These are phyloP conservation scores for Acacia crassicarpa DNA, from an alignment of 306 rosid genomes.

Conservation along the genomic window DNA sequence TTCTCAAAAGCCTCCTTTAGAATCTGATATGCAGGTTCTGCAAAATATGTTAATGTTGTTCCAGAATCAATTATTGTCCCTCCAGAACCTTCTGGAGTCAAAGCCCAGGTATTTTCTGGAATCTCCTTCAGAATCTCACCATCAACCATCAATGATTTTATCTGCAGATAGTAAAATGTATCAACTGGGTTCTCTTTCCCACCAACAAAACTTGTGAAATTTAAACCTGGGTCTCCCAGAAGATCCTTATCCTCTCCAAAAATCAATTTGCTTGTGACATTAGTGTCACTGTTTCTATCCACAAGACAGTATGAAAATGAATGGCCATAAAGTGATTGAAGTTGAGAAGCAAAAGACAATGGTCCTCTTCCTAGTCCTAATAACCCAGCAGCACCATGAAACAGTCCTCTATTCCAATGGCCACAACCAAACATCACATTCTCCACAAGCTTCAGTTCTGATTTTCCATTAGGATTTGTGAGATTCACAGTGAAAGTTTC, in stretches of 20 bases:
- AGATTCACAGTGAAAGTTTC: constrained; percentile 82
- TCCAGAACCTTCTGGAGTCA: constrained; percentile 59
- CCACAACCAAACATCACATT: constrained; percentile 91
- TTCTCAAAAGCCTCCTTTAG: constrained; percentile 64
- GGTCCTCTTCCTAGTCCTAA: constrained; percentile 86
- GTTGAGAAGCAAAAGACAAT: constrained; percentile 83
- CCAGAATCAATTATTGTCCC: constrained; percentile 92
- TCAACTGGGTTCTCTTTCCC: constrained; percentile 71
- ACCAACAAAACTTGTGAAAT: constrained; percentile 65
- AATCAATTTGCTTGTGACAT: constrained; percentile 76
- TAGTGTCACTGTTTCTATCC: constrained; percentile 67
- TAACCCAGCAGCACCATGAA: constrained; percentile 86
- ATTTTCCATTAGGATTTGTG: constrained; percentile 43
- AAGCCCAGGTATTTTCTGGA: constrained; percentile 62
- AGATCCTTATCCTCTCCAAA: constrained; percentile 74
- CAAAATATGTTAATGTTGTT: constrained; percentile 76
- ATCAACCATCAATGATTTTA: constrained; percentile 64
- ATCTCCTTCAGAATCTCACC: constrained; percentile 55
- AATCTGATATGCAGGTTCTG: constrained; percentile 66
- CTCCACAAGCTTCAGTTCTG: constrained; percentile 53
- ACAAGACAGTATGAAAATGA: constrained; percentile 88
- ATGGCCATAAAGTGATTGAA: constrained; percentile 79
- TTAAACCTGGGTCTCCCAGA: constrained; percentile 56
- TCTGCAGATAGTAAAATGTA: constrained; percentile 74
- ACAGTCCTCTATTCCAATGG: constrained; percentile 91